Conservation (phyloP, 2,329 filamentous ascomycete genomes). For the Fusarium sp. region DNA sequence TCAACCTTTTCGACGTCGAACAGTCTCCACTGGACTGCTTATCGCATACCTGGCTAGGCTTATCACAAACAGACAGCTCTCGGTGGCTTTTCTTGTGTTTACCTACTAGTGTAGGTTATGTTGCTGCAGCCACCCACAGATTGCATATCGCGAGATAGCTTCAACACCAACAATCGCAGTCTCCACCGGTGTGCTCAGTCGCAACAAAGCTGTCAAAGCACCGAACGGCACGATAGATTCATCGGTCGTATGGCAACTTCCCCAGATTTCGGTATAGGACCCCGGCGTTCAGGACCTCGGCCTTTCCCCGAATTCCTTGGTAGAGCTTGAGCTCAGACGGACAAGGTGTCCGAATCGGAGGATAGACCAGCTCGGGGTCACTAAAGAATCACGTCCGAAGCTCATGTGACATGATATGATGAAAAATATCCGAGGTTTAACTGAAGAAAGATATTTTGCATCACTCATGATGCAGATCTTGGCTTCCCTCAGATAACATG, state of each 20-base stretch:
- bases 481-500: too few species aligned
- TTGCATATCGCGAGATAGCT: neutral
- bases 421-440: slow-evolving; percentile 14
- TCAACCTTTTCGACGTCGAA: slow-evolving; percentile 2
- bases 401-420: slow-evolving; percentile 16
- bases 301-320: slow-evolving; percentile 26
- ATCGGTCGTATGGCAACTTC: slow-evolving; percentile 32
- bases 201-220: neutral
- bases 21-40: neutral
- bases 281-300: slow-evolving; percentile 30
- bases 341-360: slow-evolving; percentile 24
- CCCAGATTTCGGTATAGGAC: slow-evolving; percentile 13
- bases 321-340: slow-evolving; percentile 1
- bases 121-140: neutral
- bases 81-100: neutral
- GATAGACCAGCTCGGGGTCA: neutral
- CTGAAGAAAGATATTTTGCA: neutral
- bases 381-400: slow-evolving; percentile 1
- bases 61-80: neutral
- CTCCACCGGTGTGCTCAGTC: neutral
- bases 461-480: neutral
- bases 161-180: neutral
- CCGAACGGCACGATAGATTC: slow-evolving; percentile 2
- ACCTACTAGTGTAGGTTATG: neutral
- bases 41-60: neutral